A percentile compares a stretch with the other conserved stretches of the same genome.
These are phyloP conservation scores for Leishmania lainsoni DNA, from an alignment of 208 protist species.

Conservation along the genomic window DNA sequence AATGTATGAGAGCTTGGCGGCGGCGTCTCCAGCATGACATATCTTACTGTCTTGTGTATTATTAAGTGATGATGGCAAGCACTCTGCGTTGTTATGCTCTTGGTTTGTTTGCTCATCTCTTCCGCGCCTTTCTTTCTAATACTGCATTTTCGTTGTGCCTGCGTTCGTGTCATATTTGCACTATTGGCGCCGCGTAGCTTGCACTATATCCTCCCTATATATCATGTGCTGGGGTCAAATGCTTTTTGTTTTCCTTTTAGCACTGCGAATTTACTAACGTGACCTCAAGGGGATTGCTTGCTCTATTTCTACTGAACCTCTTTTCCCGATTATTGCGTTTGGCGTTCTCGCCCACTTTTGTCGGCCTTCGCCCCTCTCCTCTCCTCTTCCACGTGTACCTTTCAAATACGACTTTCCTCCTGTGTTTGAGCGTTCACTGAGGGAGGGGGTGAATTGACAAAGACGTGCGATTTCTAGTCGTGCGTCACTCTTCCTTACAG, in stretches of 20 bases:
- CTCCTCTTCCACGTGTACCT: neutral
- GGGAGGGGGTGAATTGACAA: neutral
- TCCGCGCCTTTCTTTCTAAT: no score
- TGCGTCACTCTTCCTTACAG: neutral
- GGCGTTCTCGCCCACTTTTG: neutral
- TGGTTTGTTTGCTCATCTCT: neutral
- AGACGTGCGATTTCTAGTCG: neutral
- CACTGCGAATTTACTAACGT: neutral
- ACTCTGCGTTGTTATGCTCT: neutral
- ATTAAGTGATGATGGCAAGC: neutral
- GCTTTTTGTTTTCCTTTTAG: neutral
- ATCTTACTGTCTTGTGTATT: neutral
- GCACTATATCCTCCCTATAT: neutral
- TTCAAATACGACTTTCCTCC: neutral
- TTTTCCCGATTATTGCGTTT: neutral
- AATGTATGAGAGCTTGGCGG: neutral
- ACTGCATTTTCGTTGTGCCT: neutral
- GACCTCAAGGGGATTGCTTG: neutral
- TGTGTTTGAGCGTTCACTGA: neutral
- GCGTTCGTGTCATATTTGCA: neutral
- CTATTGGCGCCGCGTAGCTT: neutral
- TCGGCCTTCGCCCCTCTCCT: neutral
- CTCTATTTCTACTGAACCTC: neutral
- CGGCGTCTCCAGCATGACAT: neutral
- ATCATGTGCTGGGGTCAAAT: neutral